Base-by-base conservation (phyloP, 495 filamentous ascomycete genomes). In the Trichoderma orchidacearum region DNA sequence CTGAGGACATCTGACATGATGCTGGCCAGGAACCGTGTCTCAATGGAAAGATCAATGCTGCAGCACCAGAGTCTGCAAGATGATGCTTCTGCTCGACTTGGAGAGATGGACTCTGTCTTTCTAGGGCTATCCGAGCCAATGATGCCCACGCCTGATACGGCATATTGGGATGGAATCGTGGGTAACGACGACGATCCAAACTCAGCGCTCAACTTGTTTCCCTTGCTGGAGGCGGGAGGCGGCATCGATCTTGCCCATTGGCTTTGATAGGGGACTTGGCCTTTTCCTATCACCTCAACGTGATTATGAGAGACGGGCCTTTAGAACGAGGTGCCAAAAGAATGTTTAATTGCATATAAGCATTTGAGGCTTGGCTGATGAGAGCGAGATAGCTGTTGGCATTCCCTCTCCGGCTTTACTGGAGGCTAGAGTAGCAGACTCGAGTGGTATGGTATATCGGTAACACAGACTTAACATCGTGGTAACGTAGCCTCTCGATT, bases 171-270 rank as follows among this genome's bases (percentile, higher is more conserved):
- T 48, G 53, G 53, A 3, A 31, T 34, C 6, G 53, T 34, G 4
- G 53, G 30, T 1, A 55, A 55, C n/a, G 32, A 55, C 18, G 28
- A 38, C 6, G 53, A 32, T n/a, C 30, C 53, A 13, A 34, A 27
- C 17, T 32, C 53, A 1, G 32, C 53, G 13, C n/a, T 55, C 3
- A 55, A 55, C 18, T 55, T 55, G 53, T 55, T 55, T 35, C 53
- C 53, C 5, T 34, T 55, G 4, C n/a, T 55, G 17, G 53, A 55
- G 53, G 32, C 30, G 8, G 53, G 53, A n/a, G 53, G 53, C 3
- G 53, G 53, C 1, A 55, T 55, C 11, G 53, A 55, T 36, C 36
- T 55, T 18, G 53, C 53, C 8, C 53, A 55, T 15, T 55, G 32
- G 23, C 21, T 55, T 6, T 55, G 32, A 53, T 6, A 35, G n/a